Evolutionary conservation across 768 basidiomycete genomes (phyloP), one percentile per base, ranked within the genome.

Genomic region (Pisolithus albus): DNA sequence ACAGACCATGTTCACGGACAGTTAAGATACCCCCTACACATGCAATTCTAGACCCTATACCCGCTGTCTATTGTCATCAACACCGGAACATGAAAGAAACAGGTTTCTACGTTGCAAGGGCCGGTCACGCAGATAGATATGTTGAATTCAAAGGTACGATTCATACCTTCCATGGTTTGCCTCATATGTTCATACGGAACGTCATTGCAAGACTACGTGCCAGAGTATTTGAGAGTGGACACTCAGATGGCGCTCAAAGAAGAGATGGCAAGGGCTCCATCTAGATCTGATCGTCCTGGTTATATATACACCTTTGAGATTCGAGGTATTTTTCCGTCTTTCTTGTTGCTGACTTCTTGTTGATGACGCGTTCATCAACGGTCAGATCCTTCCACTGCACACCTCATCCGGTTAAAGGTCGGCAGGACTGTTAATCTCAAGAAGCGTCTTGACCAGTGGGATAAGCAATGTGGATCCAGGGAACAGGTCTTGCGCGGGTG

Each of bases 241-340:
- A 86, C 88, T 26, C 81, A 82, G 58, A 71, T 77, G 28, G 75
- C 81, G 2, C 64, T 83, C 34, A 71, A 74, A 52, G 64, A 64
- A 24, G 78, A 79, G 61, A 84, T 83, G 80, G 72, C 73, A 55
- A 78, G 76, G 39, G 61, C 75, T 10, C 72, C 71, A 4, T 79
- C 86, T 4, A 52, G 59, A 3, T 75, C 78, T 8, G 88, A 92
- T 56, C 76, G 74, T 18, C 71, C 77, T 5, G 90, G 90, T 0
- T 90, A 86, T 59, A 91, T 92, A 46, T 92, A 92, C 57, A 79
- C 81, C 0, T 92, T 84, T 62, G 85, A 91, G 64, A 85, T 92
- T 51, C 75, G 81, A 64, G 84, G 86, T 86, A 63, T 42, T 64
- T 57, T 45, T 26, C 39, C 37, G 26, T 30, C n/a, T 45, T 16